These are phyloP conservation scores for Lactarius psammicola DNA, from an alignment of 768 basidiomycete species.

Conservation along the genomic window DNA sequence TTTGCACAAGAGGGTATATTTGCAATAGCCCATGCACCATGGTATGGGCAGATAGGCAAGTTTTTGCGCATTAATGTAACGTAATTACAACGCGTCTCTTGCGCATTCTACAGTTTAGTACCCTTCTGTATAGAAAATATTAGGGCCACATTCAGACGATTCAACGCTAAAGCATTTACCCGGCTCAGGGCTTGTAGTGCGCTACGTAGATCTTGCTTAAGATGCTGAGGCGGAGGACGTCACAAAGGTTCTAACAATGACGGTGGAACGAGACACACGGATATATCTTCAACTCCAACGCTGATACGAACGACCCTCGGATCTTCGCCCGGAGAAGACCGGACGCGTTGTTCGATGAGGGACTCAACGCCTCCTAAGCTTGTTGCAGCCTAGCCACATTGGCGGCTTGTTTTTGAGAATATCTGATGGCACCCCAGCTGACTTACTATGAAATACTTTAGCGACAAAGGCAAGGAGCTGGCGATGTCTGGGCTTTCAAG, in stretches of 20 bases:
- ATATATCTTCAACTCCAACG: constrained; percentile 79
- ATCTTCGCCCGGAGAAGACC: constrained; percentile 60
- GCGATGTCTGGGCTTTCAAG: constrained; percentile 53
- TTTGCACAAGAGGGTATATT: too few species aligned
- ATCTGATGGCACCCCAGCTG: neutral
- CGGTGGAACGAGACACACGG: constrained; percentile 41
- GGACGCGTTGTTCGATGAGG: constrained; percentile 68
- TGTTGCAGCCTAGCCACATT: constrained; percentile 61
- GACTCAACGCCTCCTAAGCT: constrained; percentile 87
- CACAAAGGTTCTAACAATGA: neutral
- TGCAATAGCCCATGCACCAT: too few species aligned
- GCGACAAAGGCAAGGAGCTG: constrained; percentile 52
- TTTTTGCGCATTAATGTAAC: too few species aligned
- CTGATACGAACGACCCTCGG: constrained; percentile 72
- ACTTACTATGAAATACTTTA: constrained; percentile 73
- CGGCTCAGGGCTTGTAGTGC: constrained; percentile 44
- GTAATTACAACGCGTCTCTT: neutral
- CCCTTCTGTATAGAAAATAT: neutral
- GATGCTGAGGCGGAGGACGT: constrained; percentile 49
- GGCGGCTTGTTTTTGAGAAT: constrained; percentile 8
- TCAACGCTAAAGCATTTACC: constrained; percentile 31
- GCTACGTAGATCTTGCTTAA: constrained; percentile 64
- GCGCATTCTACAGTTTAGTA: constrained; percentile 1
- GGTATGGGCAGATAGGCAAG: too few species aligned
- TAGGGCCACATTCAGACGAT: neutral